phyloP scores from a whole-genome alignment of 208 protist species.

The Wallacemonas collosoma region DNA sequence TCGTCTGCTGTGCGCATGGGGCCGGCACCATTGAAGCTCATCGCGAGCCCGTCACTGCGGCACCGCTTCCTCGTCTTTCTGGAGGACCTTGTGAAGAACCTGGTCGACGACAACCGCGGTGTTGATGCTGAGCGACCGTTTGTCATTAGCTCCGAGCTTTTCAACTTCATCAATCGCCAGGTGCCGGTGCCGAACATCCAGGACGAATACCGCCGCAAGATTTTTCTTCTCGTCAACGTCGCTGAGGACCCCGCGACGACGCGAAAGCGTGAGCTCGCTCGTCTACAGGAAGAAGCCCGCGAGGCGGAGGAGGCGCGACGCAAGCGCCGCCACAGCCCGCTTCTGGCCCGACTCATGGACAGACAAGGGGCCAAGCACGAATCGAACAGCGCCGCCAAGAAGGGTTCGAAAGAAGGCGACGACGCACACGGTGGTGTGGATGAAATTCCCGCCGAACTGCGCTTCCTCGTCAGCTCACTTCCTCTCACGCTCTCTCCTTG shows the following conservation, averaged over 20 bases:
- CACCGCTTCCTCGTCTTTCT: conserved; percentile 84
- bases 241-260: conserved; percentile 56
- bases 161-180: conserved; percentile 73
- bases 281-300: neutral
- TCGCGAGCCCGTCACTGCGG: conserved; percentile 46
- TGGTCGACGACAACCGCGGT: conserved; percentile 55
- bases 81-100: conserved; percentile 74
- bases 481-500: conserved; percentile 82
- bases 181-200: conserved; percentile 89
- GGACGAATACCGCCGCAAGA: conserved; percentile 90
- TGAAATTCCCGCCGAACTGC: conserved; percentile 83
- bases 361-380: conserved; percentile 7
- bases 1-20: neutral
- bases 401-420: conserved; percentile 20
- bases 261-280: conserved; percentile 25
- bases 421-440: conserved; percentile 39
- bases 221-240: conserved; percentile 90
- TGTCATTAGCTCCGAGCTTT: conserved; percentile 75
- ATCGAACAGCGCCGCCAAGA: neutral
- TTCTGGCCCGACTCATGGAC: neutral
- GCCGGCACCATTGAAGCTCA: conserved; percentile 22
- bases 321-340: neutral
- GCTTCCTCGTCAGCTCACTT: conserved; percentile 85
- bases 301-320: conserved; percentile 13
- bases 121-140: conserved; percentile 41